A percentile compares a stretch with the other conserved stretches of the same genome.
Evolutionary conservation across 108 stramenopile genomes (phyloP).

Genomic region (Aureococcus anophagefferens): DNA sequence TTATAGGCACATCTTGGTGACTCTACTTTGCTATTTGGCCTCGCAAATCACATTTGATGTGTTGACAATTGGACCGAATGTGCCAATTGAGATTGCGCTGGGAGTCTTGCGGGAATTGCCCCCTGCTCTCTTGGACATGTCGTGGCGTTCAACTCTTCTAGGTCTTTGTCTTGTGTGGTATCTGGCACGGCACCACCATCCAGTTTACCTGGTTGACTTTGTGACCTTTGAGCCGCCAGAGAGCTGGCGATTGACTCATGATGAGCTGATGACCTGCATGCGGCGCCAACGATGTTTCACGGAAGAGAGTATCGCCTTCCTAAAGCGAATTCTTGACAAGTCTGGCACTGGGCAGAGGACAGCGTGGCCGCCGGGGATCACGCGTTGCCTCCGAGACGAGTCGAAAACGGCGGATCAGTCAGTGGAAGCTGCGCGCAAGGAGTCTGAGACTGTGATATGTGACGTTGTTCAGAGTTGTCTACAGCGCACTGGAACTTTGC

Average conservation of each 20-base stretch:
- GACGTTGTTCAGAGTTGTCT: constrained; percentile 80
- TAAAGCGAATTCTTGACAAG: constrained; percentile 74
- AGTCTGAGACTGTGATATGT: constrained; percentile 85
- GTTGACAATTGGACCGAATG: no score
- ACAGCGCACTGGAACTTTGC: constrained; percentile 69
- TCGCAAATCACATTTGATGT: not conserved
- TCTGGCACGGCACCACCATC: constrained; percentile 48
- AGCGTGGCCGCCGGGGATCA: constrained; percentile 94
- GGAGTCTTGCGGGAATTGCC: no score
- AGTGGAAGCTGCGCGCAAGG: constrained; percentile 75
- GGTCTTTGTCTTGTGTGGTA: not conserved
- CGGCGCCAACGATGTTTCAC: constrained; percentile 76
- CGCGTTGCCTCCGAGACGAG: constrained; percentile 53
- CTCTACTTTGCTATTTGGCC: not conserved
- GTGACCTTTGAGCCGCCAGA: constrained; percentile 87
- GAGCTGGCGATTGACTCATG: constrained; percentile 75
- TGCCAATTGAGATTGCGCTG: no score
- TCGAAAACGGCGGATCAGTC: constrained; percentile 64
- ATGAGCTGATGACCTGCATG: constrained; percentile 82
- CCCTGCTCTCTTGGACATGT: not conserved
- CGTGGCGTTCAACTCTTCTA: not conserved
- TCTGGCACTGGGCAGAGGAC: constrained; percentile 84
- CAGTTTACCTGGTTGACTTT: constrained; percentile 83
- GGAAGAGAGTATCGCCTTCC: constrained; percentile 71
- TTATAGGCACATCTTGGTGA: not conserved